Evolutionary conservation across 768 basidiomycete species (phyloP).

Genomic region (Mycena galericulata): DNA sequence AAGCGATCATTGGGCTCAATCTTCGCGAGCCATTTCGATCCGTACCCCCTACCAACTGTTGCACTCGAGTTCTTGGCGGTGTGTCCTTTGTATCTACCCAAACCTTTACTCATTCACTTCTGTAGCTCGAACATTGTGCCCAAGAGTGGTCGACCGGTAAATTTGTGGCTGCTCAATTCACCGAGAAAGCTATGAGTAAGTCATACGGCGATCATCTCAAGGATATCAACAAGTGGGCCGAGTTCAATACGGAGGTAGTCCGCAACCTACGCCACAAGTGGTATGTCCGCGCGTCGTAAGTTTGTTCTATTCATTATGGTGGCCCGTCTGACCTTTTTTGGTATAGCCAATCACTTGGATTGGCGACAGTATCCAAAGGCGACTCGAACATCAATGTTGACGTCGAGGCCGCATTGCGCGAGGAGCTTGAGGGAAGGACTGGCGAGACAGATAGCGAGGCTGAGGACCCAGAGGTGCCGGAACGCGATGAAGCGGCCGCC

Average conservation of each 20-base stretch:
- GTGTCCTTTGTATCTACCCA: background rate
- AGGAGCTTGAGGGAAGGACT: background rate
- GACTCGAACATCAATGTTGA: background rate
- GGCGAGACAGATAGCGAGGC: conserved; percentile 4
- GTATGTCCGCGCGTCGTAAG: conserved; percentile 8
- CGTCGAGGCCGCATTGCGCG: background rate
- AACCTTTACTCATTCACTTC: background rate
- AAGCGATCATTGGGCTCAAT: background rate
- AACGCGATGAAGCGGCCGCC: no score
- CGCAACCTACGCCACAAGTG: background rate
- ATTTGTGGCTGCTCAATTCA: background rate
- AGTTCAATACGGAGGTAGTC: background rate
- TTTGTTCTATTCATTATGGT: background rate
- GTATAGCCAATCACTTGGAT: background rate
- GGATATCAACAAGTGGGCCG: background rate
- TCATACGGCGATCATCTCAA: background rate
- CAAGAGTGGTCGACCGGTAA: background rate
- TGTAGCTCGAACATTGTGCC: background rate
- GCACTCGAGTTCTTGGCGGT: conserved; percentile 5
- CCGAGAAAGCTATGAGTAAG: conserved; percentile 3
- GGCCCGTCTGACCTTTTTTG: background rate
- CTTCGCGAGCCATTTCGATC: conserved; percentile 4
- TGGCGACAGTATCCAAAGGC: background rate
- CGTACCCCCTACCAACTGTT: background rate
- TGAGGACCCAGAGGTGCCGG: background rate